A percentile compares a stretch with the other conserved stretches of the same genome.
These are phyloP conservation scores for Boletellus ananiceps DNA, from an alignment of 768 basidiomycete species.

Conservation along the genomic window DNA sequence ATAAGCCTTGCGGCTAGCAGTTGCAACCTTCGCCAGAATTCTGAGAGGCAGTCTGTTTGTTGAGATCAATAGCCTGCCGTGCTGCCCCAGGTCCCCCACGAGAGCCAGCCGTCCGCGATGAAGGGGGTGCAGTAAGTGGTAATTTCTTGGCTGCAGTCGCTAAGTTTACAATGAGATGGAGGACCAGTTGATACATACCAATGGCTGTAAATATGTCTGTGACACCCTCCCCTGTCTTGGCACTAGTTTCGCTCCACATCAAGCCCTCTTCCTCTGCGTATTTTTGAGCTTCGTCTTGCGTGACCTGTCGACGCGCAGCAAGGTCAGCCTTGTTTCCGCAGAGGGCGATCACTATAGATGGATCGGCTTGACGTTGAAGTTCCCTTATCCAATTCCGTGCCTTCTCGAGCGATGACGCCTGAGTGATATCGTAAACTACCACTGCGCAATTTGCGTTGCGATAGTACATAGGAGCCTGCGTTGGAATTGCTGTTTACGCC, in stretches of 20 bases:
- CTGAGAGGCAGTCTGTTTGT: slow-evolving; percentile 52
- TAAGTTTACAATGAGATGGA: background rate
- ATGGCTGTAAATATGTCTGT: slow-evolving; percentile 82
- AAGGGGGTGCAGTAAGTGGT: slow-evolving; percentile 72
- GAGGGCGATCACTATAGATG: slow-evolving; percentile 91
- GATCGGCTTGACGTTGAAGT: slow-evolving; percentile 95
- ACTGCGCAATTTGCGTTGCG: slow-evolving; percentile 92
- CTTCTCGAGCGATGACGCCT: slow-evolving; percentile 86
- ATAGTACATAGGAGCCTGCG: slow-evolving; percentile 92
- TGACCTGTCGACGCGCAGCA: slow-evolving; percentile 75
- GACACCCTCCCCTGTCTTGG: slow-evolving; percentile 86
- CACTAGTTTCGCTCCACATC: slow-evolving; percentile 90
- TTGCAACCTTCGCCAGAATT: slow-evolving; percentile 67
- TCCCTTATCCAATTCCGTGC: slow-evolving; percentile 96
- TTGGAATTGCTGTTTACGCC: slow-evolving; percentile 3
- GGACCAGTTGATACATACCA: slow-evolving; percentile 44
- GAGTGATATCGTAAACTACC: slow-evolving; percentile 95
- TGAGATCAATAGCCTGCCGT: slow-evolving; percentile 75
- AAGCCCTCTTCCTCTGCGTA: slow-evolving; percentile 90
- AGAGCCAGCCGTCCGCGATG: slow-evolving; percentile 52
- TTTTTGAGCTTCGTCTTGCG: slow-evolving; percentile 86
- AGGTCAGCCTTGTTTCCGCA: slow-evolving; percentile 96
- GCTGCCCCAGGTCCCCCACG: slow-evolving; percentile 47
- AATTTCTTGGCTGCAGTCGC: slow-evolving; percentile 70
- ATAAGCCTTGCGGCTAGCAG: slow-evolving; percentile 44